Conservation (phyloP, 306 rosid species). For the Hippophae gyantsensis region DNA sequence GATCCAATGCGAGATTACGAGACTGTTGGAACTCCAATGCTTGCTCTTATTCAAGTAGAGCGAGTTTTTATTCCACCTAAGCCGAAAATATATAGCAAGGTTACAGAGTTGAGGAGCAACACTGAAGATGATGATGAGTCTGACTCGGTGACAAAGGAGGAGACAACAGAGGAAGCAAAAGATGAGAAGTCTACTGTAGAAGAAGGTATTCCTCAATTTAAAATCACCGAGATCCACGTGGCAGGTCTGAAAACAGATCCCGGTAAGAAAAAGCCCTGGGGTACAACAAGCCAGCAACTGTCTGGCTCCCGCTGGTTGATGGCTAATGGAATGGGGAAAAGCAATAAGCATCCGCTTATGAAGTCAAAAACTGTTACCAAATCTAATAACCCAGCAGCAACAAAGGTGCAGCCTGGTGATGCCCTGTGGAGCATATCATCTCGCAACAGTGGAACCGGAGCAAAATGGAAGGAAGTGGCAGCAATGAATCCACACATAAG, state of each 20-base stretch:
- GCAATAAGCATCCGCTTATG: constrained; percentile 42
- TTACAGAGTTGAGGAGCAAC: constrained; percentile 33
- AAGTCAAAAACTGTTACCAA: constrained; percentile 47
- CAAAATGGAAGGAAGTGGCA: constrained; percentile 61
- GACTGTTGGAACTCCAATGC: constrained; percentile 86
- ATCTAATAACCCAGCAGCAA: constrained; percentile 20
- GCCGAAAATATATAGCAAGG: constrained; percentile 45
- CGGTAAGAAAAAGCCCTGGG: constrained; percentile 53
- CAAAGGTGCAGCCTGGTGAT: constrained; percentile 63
- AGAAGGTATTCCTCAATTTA: constrained; percentile 57
- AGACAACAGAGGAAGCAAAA: constrained; percentile 23
- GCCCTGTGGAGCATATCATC: constrained; percentile 82
- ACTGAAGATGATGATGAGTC: constrained; percentile 39
- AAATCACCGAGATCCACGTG: constrained; percentile 64
- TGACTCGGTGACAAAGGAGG: constrained; percentile 21
- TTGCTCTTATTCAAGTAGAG: constrained; percentile 80
- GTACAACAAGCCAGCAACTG: constrained; percentile 44
- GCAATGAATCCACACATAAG: constrained; percentile 50
- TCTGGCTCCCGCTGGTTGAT: constrained; percentile 91
- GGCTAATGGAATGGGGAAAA: constrained; percentile 85
- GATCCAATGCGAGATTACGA: constrained; percentile 80
- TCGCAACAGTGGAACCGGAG: constrained; percentile 46
- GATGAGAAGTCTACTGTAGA: constrained; percentile 37
- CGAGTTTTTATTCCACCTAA: constrained; percentile 76
- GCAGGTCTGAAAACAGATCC: constrained; percentile 60